Evolutionary conservation across 257 asterid genomes (phyloP).

Genomic region (Ilex asprella): DNA sequence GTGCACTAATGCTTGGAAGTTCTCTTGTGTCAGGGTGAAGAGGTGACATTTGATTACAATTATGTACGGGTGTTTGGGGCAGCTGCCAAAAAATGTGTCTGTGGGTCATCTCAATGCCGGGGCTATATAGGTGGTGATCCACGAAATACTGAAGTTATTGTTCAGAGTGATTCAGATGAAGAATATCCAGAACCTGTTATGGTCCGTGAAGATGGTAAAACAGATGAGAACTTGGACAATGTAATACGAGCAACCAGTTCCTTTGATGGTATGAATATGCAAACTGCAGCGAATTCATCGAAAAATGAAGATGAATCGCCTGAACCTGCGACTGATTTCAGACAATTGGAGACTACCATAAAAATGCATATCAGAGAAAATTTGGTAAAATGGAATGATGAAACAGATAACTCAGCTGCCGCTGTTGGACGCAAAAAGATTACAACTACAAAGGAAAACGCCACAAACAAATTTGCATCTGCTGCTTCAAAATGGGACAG

Average conservation of each 20-base stretch:
- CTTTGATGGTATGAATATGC: constrained; percentile 21
- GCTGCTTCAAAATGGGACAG: constrained; percentile 20
- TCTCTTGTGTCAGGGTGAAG: constrained; percentile 65
- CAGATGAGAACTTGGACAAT: constrained; percentile 36
- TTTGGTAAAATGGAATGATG: constrained; percentile 20
- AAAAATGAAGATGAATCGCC: constrained; percentile 23
- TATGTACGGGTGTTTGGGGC: constrained; percentile 92
- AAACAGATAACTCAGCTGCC: constrained; percentile 19
- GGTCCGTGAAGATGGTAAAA: constrained; percentile 47
- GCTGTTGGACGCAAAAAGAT: constrained; percentile 14
- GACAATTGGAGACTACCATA: constrained; percentile 26
- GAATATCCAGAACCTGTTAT: constrained; percentile 68
- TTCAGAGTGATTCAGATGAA: constrained; percentile 74
- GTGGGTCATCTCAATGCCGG: constrained; percentile 78
- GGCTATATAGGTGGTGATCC: constrained; percentile 92
- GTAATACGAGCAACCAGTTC: constrained; percentile 29
- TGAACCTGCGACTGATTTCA: constrained; percentile 20
- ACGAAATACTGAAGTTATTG: constrained; percentile 55
- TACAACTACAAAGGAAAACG: constrained; percentile 24
- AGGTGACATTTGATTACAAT: constrained; percentile 89
- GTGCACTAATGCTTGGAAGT: constrained; percentile 3
- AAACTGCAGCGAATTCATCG: constrained; percentile 22
- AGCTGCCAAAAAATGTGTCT: constrained; percentile 84
- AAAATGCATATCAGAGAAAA: constrained; percentile 21
- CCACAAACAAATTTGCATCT: constrained; percentile 27